A percentile compares a stretch with the other conserved stretches of the same genome.
These are phyloP conservation scores for Isoetes taiwanensis DNA, from an alignment of 75 land plant species.

Conservation along the genomic window DNA sequence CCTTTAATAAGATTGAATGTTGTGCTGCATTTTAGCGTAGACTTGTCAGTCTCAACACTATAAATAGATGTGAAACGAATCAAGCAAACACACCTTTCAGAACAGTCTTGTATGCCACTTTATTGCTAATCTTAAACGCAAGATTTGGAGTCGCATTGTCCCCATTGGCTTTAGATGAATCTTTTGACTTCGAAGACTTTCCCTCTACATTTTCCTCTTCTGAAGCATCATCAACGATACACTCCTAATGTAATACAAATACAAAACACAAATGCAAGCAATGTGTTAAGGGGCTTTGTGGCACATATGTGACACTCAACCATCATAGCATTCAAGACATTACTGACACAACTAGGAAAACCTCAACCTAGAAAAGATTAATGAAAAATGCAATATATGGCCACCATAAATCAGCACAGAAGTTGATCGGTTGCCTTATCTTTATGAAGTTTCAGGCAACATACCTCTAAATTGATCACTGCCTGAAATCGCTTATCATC, in stretches of 20 bases:
- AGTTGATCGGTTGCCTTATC: too few relatives aligned
- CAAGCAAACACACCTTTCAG: constrained; percentile 48
- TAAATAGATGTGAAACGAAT: not conserved
- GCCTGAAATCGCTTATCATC: constrained; percentile 93
- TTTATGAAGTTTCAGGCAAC: too few relatives aligned
- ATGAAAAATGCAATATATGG: not conserved
- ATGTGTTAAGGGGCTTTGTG: too few relatives aligned
- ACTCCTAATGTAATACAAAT: too few relatives aligned
- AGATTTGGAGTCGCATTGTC: constrained; percentile 16
- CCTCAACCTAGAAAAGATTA: not conserved
- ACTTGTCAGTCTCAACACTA: not conserved
- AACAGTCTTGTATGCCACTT: constrained; percentile 80
- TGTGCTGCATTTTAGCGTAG: constrained; percentile 44
- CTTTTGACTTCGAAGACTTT: not conserved
- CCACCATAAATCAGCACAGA: not conserved
- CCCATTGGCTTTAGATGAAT: not conserved
- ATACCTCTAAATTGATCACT: constrained; percentile 79
- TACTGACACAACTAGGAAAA: too few relatives aligned
- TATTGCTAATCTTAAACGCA: constrained; percentile 66
- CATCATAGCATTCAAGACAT: constrained; percentile 11
- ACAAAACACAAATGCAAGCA: too few relatives aligned
- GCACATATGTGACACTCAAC: too few relatives aligned
- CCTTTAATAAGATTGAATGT: constrained; percentile 69
- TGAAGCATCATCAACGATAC: not conserved
- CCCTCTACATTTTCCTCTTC: not conserved